Percentiles rank a stretch among this genome's conserved stretches.
phyloP scores from a whole-genome alignment of 805 yeast genomes.

The Candida rishiriensis region DNA sequence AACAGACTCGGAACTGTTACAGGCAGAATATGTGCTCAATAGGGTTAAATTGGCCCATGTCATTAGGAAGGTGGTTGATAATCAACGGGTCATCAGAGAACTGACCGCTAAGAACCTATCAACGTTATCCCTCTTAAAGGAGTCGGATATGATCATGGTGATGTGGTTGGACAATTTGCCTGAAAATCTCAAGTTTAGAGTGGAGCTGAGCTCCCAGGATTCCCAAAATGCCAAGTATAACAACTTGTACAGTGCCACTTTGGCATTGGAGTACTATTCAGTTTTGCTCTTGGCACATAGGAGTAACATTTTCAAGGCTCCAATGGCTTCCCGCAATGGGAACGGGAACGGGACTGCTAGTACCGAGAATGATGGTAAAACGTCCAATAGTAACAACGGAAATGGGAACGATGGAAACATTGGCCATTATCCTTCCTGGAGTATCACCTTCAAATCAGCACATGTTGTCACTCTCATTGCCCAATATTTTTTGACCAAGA shows the following conservation, averaged over 20 bases:
- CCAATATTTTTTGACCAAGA: constrained; percentile 53
- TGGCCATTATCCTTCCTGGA: constrained; percentile 60
- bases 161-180: constrained; percentile 70
- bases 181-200: constrained; percentile 50
- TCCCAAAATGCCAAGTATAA: constrained; percentile 5
- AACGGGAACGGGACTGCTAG: constrained; percentile 11
- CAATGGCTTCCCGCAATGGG: not conserved
- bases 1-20: constrained; percentile 17
- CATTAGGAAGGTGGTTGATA: constrained; percentile 48
- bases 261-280: constrained; percentile 68
- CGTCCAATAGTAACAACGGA: not conserved
- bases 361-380: constrained; percentile 28
- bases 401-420: constrained; percentile 11
- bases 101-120: constrained; percentile 36
- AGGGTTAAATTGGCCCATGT: constrained; percentile 61
- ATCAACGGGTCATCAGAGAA: constrained; percentile 6
- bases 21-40: constrained; percentile 56
- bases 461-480: constrained; percentile 65
- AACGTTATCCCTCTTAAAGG: constrained; percentile 39
- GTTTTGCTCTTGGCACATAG: constrained; percentile 64
- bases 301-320: constrained; percentile 50
- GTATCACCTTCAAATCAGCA: constrained; percentile 78
- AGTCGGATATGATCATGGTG: constrained; percentile 69
- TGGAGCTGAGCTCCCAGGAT: constrained; percentile 19
- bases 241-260: constrained; percentile 47